Evolutionary conservation across 208 protist genomes (phyloP).

Genomic region (Polymyxa betae): DNA sequence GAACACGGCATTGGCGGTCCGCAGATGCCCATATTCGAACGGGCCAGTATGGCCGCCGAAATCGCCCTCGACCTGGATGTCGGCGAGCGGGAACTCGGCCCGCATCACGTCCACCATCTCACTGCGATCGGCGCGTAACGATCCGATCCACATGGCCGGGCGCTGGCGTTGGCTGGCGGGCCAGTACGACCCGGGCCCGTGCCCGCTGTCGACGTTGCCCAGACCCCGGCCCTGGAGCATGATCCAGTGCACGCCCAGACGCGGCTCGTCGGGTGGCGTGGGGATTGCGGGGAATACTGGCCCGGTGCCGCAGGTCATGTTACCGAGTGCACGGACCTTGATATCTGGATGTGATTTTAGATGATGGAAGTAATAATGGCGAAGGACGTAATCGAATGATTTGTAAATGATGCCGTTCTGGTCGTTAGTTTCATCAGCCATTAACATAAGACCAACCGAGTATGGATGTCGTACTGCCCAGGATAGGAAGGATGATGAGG

Average conservation of each 20-base stretch:
- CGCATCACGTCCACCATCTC: conserved; percentile 28
- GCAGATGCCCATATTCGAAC: neutral
- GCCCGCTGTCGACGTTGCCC: conserved; percentile 7
- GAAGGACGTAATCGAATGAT: conserved; percentile 43
- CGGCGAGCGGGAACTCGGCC: neutral
- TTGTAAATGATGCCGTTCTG: neutral
- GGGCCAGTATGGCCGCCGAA: neutral
- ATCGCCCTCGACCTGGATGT: conserved; percentile 22
- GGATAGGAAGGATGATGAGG: neutral
- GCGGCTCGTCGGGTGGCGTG: neutral
- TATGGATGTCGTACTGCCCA: neutral
- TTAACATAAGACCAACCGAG: neutral
- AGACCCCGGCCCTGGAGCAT: conserved; percentile 3
- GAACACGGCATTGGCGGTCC: conserved; percentile 4
- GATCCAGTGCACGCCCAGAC: neutral
- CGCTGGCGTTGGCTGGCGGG: neutral
- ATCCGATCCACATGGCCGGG: conserved; percentile 8
- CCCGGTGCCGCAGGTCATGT: neutral
- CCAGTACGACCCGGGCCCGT: conserved; percentile 1
- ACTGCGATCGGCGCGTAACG: neutral
- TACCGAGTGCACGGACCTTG: neutral
- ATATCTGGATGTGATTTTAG: neutral
- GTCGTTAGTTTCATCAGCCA: conserved; percentile 29
- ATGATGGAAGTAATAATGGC: conserved; percentile 9
- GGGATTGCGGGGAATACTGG: neutral